Base-by-base conservation (phyloP, 1,284 basidiomycete genomes). In the Abortiporus biennis region DNA sequence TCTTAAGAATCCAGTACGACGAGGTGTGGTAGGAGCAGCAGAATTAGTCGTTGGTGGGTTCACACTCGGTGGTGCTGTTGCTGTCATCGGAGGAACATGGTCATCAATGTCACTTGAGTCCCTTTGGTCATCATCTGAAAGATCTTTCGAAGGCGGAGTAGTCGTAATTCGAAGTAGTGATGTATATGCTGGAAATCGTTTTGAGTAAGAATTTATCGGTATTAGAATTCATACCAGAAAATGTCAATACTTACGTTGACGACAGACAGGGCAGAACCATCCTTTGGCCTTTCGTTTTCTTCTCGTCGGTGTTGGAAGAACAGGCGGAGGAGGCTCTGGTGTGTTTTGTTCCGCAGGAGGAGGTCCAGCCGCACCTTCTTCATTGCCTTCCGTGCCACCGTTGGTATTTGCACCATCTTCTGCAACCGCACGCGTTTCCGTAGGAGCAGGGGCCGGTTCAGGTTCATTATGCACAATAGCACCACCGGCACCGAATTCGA, bases 231-330 rank as follows among this genome's bases (percentile, higher is more conserved):
- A 30, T 16, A 11, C 13, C 8, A 4, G 3, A n/a, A 6, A 25
- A 16, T 12, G 30, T 36, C 47, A 45, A 41, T 12, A 69, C 82
- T 62, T 52, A 85, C 82, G 89, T 71, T 93, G 91, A 54, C 91
- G 76, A 60, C 91, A 93, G 38, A 94, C 88, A 22, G 91, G 91
- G 60, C 91, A 94, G 74, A 88, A 91, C 91, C 91, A 94, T 12
- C 91, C 91, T 64, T 94, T 94, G 1, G 89, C 85, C 66, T 89
- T 92, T 52, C 90, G 74, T 71, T 91, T 92, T 57, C 91, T 71
- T 43, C 89, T 63, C 1, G 75, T 45, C n/a, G 33, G 36, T 12
- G 62, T 55, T 1, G 52, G 49, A 12, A 53, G 40, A n/a, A 21
- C 38, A 16, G 21, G 12, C 9, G n/a, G n/a, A n/a, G n/a, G n/a